Evolutionary conservation across 73 alveolate genomes (phyloP), one percentile per base, ranked within the genome.

Genomic region (Tetrahymena malaccensis): DNA sequence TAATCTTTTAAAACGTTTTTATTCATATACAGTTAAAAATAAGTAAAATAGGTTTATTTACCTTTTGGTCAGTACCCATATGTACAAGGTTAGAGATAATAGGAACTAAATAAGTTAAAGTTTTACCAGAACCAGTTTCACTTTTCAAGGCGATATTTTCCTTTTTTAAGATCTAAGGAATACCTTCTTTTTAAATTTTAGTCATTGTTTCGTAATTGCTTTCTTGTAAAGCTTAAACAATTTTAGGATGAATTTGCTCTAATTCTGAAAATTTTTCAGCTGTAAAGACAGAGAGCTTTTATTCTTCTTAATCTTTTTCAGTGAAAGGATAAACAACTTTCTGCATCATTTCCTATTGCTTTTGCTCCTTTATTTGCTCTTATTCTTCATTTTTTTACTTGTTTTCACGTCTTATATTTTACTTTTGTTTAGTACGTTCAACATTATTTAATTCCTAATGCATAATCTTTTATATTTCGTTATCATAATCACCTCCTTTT

Each of bases 121-220:
- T 99, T 94, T 99, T 99, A 22, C 99, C 99, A 85, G 99, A 97
- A 1, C 99, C 99, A 33, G 99, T 99, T 97, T 99, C 99, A 35
- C 99, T 97, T 96, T 99, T 99, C 34, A 99, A 96, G 17, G 98
- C 97, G 7, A 97, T 98, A 93, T 98, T 97, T 94, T 96, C 96
- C 85, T 96, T 96, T 85, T 95, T 97, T 43, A 98, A 97, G 27
- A 98, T 95, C 27, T 96, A 97, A 22, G 99, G 99, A 35, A 98
- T 98, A 85, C 99, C 97, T 94, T 96, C 94, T 97, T 98, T 97
- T 96, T 98, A 98, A n/a, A 98, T 98, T 94, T 98, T 98, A 43
- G 99, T 98, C 99, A 98, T 96, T 93, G 95, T 94, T 43, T 93
- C 96, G 94, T 96, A 98, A 93, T 96, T 96, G 93, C 94, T 97